These are phyloP conservation scores for Suhomyces emberorum DNA, from an alignment of 805 yeast genomes.

Conservation along the genomic window DNA sequence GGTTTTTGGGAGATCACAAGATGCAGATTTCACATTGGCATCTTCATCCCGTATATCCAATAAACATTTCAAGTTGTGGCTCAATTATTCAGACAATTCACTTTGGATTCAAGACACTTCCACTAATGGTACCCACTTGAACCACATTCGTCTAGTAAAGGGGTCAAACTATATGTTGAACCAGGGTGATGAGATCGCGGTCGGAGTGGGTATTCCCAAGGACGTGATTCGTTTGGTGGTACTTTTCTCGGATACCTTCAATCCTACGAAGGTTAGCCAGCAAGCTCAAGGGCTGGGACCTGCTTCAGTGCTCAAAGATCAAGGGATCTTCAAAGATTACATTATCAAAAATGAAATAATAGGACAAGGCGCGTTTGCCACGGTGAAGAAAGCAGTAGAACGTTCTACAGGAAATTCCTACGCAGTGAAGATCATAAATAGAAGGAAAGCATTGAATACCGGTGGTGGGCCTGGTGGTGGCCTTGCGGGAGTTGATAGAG, in stretches of 20 bases:
- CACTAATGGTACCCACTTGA: slow-evolving; percentile 91
- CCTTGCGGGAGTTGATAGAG: slow-evolving; percentile 79
- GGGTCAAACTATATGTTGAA: slow-evolving; percentile 76
- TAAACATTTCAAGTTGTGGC: slow-evolving; percentile 69
- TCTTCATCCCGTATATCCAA: slow-evolving; percentile 66
- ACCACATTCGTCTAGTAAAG: slow-evolving; percentile 67
- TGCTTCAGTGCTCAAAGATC: slow-evolving; percentile 34
- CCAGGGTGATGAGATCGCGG: slow-evolving; percentile 91
- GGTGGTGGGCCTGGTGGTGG: slow-evolving; percentile 55
- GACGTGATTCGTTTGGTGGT: slow-evolving; percentile 60
- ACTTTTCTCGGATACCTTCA: slow-evolving; percentile 43
- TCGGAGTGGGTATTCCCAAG: slow-evolving; percentile 78
- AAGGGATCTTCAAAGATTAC: slow-evolving; percentile 67
- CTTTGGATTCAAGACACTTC: slow-evolving; percentile 70
- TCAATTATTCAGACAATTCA: slow-evolving; percentile 53
- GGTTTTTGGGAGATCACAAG: slow-evolving; percentile 71
- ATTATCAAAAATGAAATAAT: slow-evolving; percentile 80
- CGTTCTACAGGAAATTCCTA: slow-evolving; percentile 78
- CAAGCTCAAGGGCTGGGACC: slow-evolving; percentile 15
- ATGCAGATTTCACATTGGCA: slow-evolving; percentile 62
- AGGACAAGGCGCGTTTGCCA: slow-evolving; percentile 98
- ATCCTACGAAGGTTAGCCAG: slow-evolving; percentile 26
- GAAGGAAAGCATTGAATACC: slow-evolving; percentile 67
- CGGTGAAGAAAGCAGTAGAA: slow-evolving; percentile 87
- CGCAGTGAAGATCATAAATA: slow-evolving; percentile 88